Percentiles rank a stretch among this genome's conserved stretches.
These are phyloP conservation scores for Myriosclerotinia duriaeana DNA, from an alignment of 2,329 filamentous ascomycete genomes.

Conservation along the genomic window DNA sequence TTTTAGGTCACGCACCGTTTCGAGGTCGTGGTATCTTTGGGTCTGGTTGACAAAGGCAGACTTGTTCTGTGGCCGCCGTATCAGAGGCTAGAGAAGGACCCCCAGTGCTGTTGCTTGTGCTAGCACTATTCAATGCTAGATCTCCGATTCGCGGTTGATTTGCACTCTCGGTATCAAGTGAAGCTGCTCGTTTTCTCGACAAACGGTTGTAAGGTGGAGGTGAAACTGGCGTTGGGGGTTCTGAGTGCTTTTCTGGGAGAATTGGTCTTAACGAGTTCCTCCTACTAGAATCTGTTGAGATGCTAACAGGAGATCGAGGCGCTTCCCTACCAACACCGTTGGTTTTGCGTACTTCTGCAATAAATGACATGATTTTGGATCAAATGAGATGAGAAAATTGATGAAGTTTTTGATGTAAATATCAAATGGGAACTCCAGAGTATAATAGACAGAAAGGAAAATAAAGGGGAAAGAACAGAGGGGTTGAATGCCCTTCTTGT, in stretches of 20 bases:
- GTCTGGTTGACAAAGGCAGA: constrained; percentile 69
- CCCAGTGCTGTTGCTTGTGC: constrained; percentile 25
- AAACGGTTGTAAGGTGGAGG: constrained; percentile 35
- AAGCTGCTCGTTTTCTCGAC: constrained; percentile 40
- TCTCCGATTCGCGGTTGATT: constrained; percentile 37
- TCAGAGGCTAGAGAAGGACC: constrained; percentile 30
- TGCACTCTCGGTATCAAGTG: constrained; percentile 36
- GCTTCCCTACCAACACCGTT: constrained; percentile 26
- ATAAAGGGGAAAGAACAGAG: constrained; percentile 27
- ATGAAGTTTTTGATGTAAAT: not conserved
- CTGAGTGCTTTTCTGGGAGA: constrained; percentile 33
- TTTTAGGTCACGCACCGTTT: constrained; percentile 57
- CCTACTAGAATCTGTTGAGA: constrained; percentile 37
- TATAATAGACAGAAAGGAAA: constrained; percentile 26
- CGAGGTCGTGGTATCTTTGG: constrained; percentile 69
- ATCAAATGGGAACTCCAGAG: constrained; percentile 4
- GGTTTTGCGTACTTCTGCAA: constrained; percentile 26
- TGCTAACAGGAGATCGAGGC: constrained; percentile 36
- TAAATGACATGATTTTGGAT: constrained; percentile 34
- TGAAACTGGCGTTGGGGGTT: constrained; percentile 33
- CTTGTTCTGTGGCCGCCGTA: constrained; percentile 43
- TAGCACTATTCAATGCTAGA: constrained; percentile 36
- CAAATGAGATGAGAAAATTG: not conserved
- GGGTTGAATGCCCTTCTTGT: constrained; percentile 40
- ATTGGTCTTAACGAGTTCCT: constrained; percentile 33